A percentile compares a stretch with the other conserved stretches of the same genome.
Conservation (phyloP, 441 rosid species). For the Euphorbia celastroides region DNA sequence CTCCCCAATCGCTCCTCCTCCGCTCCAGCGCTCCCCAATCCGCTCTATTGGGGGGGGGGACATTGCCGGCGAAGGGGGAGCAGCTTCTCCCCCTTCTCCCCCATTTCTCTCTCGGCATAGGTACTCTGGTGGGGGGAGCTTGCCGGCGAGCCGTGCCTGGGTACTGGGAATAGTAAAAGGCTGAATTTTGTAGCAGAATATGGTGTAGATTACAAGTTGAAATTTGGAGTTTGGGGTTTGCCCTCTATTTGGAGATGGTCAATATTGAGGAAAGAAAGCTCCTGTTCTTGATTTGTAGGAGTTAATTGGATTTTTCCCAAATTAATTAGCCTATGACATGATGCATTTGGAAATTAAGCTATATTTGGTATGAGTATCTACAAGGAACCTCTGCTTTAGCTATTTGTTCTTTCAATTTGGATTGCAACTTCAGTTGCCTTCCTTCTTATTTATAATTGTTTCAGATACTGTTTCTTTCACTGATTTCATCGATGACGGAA, state of each 20-base stretch:
- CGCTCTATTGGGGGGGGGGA: too few species aligned
- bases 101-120: too few species aligned
- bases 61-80: too few species aligned
- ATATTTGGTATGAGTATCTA: neutral
- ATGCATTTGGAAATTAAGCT: constrained; percentile 4
- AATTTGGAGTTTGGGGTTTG: constrained; percentile 8
- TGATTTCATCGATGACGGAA: constrained; percentile 49
- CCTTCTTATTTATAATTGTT: neutral
- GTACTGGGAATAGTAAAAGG: neutral
- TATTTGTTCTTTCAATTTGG: neutral
- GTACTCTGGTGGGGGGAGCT: too few species aligned
- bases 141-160: too few species aligned
- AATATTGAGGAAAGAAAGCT: constrained; percentile 7
- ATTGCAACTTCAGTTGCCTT: constrained; percentile 6
- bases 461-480: neutral
- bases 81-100: too few species aligned
- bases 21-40: too few species aligned
- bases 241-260: constrained; percentile 9
- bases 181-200: neutral
- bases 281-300: neutral
- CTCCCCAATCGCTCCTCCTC: too few species aligned
- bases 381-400: neutral
- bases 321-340: neutral
- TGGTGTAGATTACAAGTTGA: too few species aligned
- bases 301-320: neutral